A percentile compares a stretch with the other conserved stretches of the same genome.
phyloP scores from a whole-genome alignment of 768 basidiomycete species.

The Tremella fuciformis region DNA sequence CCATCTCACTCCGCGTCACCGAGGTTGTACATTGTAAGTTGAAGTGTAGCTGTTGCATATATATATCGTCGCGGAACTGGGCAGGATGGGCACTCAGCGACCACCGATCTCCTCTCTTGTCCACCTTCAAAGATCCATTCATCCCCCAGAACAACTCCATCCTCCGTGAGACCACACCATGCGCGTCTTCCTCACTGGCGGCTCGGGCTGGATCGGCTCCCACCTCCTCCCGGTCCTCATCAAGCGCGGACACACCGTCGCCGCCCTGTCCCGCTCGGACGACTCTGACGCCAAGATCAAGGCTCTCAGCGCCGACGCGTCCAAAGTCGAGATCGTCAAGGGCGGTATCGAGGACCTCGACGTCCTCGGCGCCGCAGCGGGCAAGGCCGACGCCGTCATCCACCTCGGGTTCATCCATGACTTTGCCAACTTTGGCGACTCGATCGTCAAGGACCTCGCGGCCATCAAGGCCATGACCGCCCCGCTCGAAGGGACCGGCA shows the following conservation, averaged over 20 bases:
- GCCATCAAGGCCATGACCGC: conserved; percentile 12
- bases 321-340: neutral
- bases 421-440: conserved; percentile 13
- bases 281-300: conserved; percentile 9
- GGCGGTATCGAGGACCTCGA: conserved; percentile 26
- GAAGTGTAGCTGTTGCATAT: no score
- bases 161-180: conserved; percentile 12
- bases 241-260: conserved; percentile 26
- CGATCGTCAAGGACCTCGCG: conserved; percentile 15
- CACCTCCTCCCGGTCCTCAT: conserved; percentile 19
- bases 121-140: no score
- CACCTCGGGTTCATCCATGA: conserved; percentile 25
- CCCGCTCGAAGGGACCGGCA: conserved; percentile 21
- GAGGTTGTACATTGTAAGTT: no score
- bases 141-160: no score
- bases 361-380: neutral
- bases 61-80: no score
- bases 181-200: conserved; percentile 44
- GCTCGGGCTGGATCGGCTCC: conserved; percentile 29
- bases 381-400: conserved; percentile 11
- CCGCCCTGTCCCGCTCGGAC: conserved; percentile 32
- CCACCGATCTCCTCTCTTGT: no score
- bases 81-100: no score
- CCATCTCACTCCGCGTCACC: no score
- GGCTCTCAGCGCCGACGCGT: neutral